Evolutionary conservation across 2,329 filamentous ascomycete genomes (phyloP).

Genomic region (Botrytis hyacinthi): DNA sequence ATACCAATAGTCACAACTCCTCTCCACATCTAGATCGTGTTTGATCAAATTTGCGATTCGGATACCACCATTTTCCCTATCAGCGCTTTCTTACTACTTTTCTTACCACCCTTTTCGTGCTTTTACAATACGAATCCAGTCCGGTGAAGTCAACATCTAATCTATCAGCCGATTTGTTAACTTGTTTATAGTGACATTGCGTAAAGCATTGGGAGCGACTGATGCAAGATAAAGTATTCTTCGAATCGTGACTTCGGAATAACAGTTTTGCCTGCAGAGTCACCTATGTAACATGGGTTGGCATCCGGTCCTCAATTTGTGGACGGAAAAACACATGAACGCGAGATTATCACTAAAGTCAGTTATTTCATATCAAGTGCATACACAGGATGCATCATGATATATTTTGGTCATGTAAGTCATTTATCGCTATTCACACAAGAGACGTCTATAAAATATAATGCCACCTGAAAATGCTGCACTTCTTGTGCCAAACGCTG

Average conservation of each 20-base stretch:
- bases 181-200: conserved; percentile 12
- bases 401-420: conserved; percentile 2
- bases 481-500: conserved; percentile 17
- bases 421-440: conserved; percentile 17
- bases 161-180: conserved; percentile 8
- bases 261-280: background rate
- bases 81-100: background rate
- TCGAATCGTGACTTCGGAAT: conserved; percentile 11
- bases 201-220: background rate
- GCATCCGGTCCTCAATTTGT: background rate
- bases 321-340: conserved; percentile 14
- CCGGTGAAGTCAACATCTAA: background rate
- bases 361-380: background rate
- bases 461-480: conserved; percentile 13
- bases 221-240: background rate
- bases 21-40: background rate
- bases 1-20: background rate
- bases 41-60: background rate
- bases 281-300: background rate
- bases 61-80: background rate
- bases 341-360: conserved; percentile 1
- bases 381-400: conserved; percentile 13
- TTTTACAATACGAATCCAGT: background rate
- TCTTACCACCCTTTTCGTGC: background rate
- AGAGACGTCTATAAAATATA: conserved; percentile 12